Conservation (phyloP, 805 yeast genomes). For the Sugiyamaella mastotermitis region DNA sequence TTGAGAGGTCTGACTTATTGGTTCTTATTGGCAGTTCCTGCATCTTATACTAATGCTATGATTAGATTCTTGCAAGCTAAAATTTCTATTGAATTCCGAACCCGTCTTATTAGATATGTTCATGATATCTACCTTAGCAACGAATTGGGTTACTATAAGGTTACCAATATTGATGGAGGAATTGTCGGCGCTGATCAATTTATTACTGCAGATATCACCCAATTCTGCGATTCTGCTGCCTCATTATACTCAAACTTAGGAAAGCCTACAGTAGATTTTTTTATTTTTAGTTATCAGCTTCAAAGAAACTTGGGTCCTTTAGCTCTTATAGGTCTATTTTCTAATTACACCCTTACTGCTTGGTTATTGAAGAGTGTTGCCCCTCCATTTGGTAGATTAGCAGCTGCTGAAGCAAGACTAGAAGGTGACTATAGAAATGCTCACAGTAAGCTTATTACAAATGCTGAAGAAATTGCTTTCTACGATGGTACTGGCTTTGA, state of each 20-base stretch:
- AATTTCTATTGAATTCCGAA: constrained; percentile 76
- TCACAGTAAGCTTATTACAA: constrained; percentile 77
- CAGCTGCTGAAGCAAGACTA: constrained; percentile 64
- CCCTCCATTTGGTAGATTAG: constrained; percentile 78
- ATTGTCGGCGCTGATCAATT: constrained; percentile 77
- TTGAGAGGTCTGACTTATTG: constrained; percentile 74
- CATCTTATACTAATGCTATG: constrained; percentile 86
- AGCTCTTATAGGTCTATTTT: constrained; percentile 77
- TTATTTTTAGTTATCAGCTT: constrained; percentile 77
- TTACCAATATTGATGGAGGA: constrained; percentile 48
- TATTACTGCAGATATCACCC: constrained; percentile 76
- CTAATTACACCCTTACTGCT: constrained; percentile 78
- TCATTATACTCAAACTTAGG: constrained; percentile 84
- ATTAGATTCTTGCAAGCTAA: constrained; percentile 74
- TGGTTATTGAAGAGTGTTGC: constrained; percentile 62
- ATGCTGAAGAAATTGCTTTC: constrained; percentile 90
- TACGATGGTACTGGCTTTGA: constrained; percentile 85
- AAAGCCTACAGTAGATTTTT: constrained; percentile 81
- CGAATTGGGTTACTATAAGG: constrained; percentile 75
- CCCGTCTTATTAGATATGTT: constrained; percentile 74
- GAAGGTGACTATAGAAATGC: constrained; percentile 88
- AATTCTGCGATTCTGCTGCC: constrained; percentile 75
- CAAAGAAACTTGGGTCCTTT: constrained; percentile 79
- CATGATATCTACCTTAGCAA: constrained; percentile 86
- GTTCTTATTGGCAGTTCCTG: constrained; percentile 88